Conservation (phyloP, 495 filamentous ascomycete species). For the Talaromyces thailandensis region DNA sequence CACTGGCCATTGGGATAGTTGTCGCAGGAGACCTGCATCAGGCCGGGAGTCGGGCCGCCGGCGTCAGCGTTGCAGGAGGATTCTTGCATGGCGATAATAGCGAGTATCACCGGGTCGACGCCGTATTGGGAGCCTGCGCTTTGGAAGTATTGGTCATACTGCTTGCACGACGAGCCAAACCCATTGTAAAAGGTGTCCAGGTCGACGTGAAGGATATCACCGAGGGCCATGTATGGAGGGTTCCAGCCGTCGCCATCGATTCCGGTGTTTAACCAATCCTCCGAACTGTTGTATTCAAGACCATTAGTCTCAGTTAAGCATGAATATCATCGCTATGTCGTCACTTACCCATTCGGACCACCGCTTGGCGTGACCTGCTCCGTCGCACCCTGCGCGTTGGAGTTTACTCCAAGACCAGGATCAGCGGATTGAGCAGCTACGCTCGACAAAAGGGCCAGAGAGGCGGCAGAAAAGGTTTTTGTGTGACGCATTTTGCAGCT, state of each 20-base stretch:
- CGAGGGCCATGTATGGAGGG: conserved; percentile 20
- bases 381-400: conserved; percentile 20
- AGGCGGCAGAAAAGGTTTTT: conserved; percentile 8
- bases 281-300: conserved; percentile 12
- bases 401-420: conserved; percentile 19
- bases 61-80: conserved; percentile 26
- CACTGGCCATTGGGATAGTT: conserved; percentile 25
- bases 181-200: conserved; percentile 17
- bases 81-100: conserved; percentile 28
- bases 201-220: conserved; percentile 18
- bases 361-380: conserved; percentile 16
- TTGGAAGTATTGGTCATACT: conserved; percentile 26
- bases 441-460: conserved; percentile 5
- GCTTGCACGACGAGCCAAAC: conserved; percentile 16
- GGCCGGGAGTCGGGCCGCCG: conserved; percentile 21
- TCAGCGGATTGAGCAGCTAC: conserved; percentile 16
- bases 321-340: background rate
- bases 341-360: conserved; percentile 20
- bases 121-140: conserved; percentile 16
- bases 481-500: background rate
- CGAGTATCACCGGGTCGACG: conserved; percentile 24
- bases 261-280: conserved; percentile 27
- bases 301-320: background rate
- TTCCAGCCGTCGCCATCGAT: conserved; percentile 20
- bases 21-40: conserved; percentile 28